Percentiles rank a stretch among this genome's conserved stretches.
Conservation (phyloP, 2,329 filamentous ascomycete genomes). For the Aspergillus ochraceus region DNA sequence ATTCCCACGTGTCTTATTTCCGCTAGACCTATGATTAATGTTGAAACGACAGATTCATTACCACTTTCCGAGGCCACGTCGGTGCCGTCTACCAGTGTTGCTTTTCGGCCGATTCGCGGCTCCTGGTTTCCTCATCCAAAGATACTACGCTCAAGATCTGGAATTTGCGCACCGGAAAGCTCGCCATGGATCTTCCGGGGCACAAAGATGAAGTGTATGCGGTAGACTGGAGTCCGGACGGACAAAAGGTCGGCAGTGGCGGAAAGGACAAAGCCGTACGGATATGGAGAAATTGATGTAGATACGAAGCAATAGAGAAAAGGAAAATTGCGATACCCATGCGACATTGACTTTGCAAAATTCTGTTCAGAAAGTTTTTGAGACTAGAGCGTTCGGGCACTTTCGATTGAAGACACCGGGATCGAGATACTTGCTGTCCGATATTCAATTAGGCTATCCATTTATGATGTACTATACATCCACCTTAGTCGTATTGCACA, state of each 20-base stretch:
- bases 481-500: neutral
- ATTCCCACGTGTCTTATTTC: constrained; percentile 5
- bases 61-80: constrained; percentile 84
- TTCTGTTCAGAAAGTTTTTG: neutral
- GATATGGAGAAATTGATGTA: constrained; percentile 61
- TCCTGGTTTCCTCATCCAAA: constrained; percentile 83
- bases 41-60: constrained; percentile 66
- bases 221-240: constrained; percentile 92
- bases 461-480: neutral
- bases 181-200: constrained; percentile 79
- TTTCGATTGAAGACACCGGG: neutral
- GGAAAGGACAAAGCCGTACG: constrained; percentile 82
- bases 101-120: constrained; percentile 88
- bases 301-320: constrained; percentile 3
- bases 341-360: neutral
- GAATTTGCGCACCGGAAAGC: constrained; percentile 82
- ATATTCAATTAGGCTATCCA: neutral
- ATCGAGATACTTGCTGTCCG: neutral
- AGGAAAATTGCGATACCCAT: constrained; percentile 21
- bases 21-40: neutral
- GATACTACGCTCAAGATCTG: constrained; percentile 94
- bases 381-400: neutral
- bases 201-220: constrained; percentile 93
- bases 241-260: constrained; percentile 82
- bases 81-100: constrained; percentile 89